Evolutionary conservation across 208 protist genomes (phyloP).

Genomic region (Leishmania lainsoni): DNA sequence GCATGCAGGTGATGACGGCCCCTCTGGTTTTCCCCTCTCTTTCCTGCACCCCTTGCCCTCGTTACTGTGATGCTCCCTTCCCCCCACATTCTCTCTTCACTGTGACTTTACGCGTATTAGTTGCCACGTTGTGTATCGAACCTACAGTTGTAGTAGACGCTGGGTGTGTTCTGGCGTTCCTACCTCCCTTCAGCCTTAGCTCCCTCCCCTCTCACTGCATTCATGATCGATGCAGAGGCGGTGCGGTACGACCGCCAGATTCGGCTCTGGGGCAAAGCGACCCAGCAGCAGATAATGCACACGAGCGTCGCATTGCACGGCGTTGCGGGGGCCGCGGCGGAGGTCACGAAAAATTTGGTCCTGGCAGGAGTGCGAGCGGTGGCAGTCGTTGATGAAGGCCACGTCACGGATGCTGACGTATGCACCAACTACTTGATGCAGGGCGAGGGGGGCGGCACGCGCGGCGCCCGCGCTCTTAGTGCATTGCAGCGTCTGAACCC

Average conservation of each 20-base stretch:
- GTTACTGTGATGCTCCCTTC: background rate
- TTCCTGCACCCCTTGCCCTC: background rate
- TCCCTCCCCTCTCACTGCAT: background rate
- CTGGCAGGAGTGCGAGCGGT: constrained; percentile 87
- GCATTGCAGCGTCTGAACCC: constrained; percentile 54
- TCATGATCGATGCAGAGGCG: constrained; percentile 60
- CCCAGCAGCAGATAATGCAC: constrained; percentile 83
- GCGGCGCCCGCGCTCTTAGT: constrained; percentile 24
- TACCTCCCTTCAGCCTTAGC: background rate
- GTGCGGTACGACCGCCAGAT: constrained; percentile 94
- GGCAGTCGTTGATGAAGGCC: constrained; percentile 40
- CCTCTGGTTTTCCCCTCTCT: background rate
- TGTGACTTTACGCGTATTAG: background rate
- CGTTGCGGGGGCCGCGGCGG: constrained; percentile 57
- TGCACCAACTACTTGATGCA: constrained; percentile 72
- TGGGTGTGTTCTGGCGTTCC: background rate
- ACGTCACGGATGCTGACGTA: constrained; percentile 29
- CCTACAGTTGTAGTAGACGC: background rate
- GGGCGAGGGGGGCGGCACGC: constrained; percentile 25
- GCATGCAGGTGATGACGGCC: background rate
- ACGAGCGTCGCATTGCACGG: constrained; percentile 64
- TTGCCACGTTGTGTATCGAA: background rate
- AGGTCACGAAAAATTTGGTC: constrained; percentile 92
- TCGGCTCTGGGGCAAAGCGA: constrained; percentile 90
- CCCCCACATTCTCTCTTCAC: background rate